Conservation (phyloP, 2,329 filamentous ascomycete species). For the Ilyonectria sp. region DNA sequence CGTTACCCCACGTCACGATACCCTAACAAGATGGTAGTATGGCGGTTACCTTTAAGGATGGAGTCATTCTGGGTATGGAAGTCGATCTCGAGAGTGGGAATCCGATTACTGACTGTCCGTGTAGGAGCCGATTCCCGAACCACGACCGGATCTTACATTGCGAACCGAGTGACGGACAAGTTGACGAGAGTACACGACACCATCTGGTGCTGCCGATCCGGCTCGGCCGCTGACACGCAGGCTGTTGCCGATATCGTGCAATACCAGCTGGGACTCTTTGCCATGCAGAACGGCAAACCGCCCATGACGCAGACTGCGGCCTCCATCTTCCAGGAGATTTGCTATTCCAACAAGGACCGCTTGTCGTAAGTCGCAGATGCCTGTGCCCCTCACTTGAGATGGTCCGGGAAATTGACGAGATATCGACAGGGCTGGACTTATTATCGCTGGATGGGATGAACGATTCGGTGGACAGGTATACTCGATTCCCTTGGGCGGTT, state of each 20-base stretch:
- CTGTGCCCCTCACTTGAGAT: neutral
- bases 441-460: conserved; percentile 98
- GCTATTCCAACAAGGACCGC: conserved; percentile 96
- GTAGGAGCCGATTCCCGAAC: conserved; percentile 94
- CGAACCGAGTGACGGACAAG: conserved; percentile 99
- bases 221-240: conserved; percentile 97
- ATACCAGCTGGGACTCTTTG: conserved; percentile 94
- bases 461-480: conserved; percentile 97
- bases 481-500: conserved; percentile 95
- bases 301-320: conserved; percentile 97
- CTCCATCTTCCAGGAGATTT: conserved; percentile 97
- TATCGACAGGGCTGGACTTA: conserved; percentile 84
- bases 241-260: conserved; percentile 98
- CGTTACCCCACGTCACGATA: conserved; percentile 43
- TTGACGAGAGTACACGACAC: conserved; percentile 98
- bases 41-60: conserved; percentile 99
- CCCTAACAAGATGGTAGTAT: conserved; percentile 73
- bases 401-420: conserved; percentile 32
- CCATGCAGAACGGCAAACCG: conserved; percentile 88
- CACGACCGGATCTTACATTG: conserved; percentile 97
- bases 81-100: neutral
- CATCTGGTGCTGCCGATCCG: conserved; percentile 99
- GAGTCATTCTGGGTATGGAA: conserved; percentile 86
- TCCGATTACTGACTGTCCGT: conserved; percentile 33
- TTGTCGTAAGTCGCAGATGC: conserved; percentile 75